A percentile compares a stretch with the other conserved stretches of the same genome.
Evolutionary conservation across 495 filamentous ascomycete genomes (phyloP).

Genomic region (Lentithecium fluviatile): DNA sequence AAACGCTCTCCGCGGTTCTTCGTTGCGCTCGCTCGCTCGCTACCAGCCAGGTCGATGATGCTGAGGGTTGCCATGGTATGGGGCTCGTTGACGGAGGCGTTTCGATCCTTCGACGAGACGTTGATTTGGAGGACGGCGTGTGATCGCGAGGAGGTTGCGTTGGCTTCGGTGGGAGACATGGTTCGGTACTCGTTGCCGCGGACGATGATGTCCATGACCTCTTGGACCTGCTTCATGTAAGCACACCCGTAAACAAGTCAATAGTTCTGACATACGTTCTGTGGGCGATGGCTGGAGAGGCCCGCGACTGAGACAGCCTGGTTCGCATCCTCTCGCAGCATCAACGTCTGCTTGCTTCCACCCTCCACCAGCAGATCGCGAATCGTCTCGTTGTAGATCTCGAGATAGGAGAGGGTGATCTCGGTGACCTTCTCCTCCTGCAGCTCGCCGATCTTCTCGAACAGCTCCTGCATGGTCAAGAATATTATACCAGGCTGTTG

Average conservation of each 20-base stretch:
- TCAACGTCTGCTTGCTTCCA: conserved; percentile 80
- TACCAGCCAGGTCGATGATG: conserved; percentile 96
- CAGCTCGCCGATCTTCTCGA: conserved; percentile 87
- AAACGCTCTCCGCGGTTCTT: conserved; percentile 93
- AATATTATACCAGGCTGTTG: conserved; percentile 98
- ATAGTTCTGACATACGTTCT: conserved; percentile 56
- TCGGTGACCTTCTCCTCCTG: conserved; percentile 84
- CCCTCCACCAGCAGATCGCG: conserved; percentile 87
- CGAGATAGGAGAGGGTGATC: conserved; percentile 89
- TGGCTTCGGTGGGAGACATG: conserved; percentile 95
- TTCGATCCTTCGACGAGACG: conserved; percentile 87
- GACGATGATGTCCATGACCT: conserved; percentile 99
- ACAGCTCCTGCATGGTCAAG: conserved; percentile 96
- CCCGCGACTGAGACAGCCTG: conserved; percentile 91
- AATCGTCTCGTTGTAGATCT: conserved; percentile 99
- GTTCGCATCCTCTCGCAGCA: conserved; percentile 92
- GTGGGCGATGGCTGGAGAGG: conserved; percentile 86
- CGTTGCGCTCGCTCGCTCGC: conserved; percentile 92
- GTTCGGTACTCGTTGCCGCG: conserved; percentile 91
- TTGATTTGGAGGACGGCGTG: conserved; percentile 99
- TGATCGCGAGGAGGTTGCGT: conserved; percentile 95
- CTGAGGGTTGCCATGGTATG: conserved; percentile 97
- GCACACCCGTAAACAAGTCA: not conserved
- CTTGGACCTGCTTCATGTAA: conserved; percentile 50
- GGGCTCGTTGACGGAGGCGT: conserved; percentile 89